Conservation (phyloP, 2,329 filamentous ascomycete genomes). For the Peltaster fructicola region DNA sequence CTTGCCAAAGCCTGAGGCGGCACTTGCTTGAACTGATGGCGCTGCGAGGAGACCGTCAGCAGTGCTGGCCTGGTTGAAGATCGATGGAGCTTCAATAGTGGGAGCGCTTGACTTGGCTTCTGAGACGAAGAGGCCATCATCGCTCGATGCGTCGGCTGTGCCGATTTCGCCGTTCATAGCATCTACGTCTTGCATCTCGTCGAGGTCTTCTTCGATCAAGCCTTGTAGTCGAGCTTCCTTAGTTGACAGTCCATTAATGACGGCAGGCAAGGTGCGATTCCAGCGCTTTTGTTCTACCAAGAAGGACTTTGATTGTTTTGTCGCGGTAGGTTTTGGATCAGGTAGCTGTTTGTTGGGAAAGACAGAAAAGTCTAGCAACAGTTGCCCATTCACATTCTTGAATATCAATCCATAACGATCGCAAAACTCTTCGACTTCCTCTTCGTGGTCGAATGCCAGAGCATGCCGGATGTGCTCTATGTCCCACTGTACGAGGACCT, state of each 20-base stretch:
- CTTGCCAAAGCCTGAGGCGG: slow-evolving; percentile 5
- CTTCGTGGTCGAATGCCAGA: slow-evolving; percentile 38
- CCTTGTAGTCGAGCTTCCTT: slow-evolving; percentile 31
- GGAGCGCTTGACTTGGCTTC: slow-evolving; percentile 8
- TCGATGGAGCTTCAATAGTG: not conserved
- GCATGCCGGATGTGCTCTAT: slow-evolving; percentile 32
- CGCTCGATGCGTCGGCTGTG: slow-evolving; percentile 1
- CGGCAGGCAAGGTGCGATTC: slow-evolving; percentile 35
- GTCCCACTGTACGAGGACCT: slow-evolving; percentile 7
- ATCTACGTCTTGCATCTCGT: slow-evolving; percentile 15
- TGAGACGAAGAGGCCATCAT: slow-evolving; percentile 21
- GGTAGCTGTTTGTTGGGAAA: slow-evolving; percentile 12
- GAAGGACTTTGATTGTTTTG: slow-evolving; percentile 24
- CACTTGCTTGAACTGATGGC: not conserved
- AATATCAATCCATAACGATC: slow-evolving; percentile 36
- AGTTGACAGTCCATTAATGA: slow-evolving; percentile 39
- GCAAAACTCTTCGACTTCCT: slow-evolving; percentile 37
- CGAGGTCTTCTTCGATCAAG: slow-evolving; percentile 28
- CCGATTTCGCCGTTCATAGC: slow-evolving; percentile 2
- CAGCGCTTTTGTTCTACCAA: slow-evolving; percentile 42
- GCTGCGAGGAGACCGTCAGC: not conserved
- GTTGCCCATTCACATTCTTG: slow-evolving; percentile 24
- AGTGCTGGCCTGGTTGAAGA: slow-evolving; percentile 1
- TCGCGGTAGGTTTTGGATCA: slow-evolving; percentile 13
- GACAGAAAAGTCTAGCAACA: slow-evolving; percentile 3